These are phyloP conservation scores for Beauveria bassiana DNA, from an alignment of 2,329 filamentous ascomycete genomes.

Conservation along the genomic window DNA sequence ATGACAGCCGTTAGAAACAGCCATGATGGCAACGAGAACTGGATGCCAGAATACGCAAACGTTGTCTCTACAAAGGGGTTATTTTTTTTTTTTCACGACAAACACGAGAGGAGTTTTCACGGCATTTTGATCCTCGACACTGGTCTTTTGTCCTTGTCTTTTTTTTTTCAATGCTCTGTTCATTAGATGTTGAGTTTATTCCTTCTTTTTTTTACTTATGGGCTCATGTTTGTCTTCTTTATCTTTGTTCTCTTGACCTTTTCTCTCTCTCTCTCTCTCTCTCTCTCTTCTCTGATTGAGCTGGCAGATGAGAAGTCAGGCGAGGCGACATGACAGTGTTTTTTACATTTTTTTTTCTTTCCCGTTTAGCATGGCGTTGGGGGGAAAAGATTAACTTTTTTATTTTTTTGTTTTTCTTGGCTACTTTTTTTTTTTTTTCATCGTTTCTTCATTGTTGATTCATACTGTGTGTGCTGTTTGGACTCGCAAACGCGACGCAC, in stretches of 20 bases:
- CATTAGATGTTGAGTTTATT: no score
- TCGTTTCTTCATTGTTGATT: background rate
- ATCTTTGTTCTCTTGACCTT: background rate
- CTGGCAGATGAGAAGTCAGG: background rate
- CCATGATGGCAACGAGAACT: background rate
- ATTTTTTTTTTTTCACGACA: slow-evolving; percentile 19
- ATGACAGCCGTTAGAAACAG: background rate
- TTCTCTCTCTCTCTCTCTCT: background rate
- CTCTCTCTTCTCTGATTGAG: background rate
- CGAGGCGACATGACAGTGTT: background rate
- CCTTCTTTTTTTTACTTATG: slow-evolving; percentile 1
- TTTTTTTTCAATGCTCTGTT: background rate
- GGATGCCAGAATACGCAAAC: background rate
- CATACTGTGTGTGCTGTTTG: no score
- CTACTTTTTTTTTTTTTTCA: slow-evolving; percentile 5
- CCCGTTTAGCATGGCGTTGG: slow-evolving; percentile 26
- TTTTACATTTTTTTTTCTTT: slow-evolving; percentile 10
- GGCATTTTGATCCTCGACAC: background rate
- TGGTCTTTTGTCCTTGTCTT: background rate
- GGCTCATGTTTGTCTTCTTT: background rate
- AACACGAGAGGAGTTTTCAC: slow-evolving; percentile 16
- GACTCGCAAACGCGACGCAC: background rate
- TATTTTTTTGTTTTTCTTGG: background rate
- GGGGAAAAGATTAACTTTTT: slow-evolving; percentile 17
- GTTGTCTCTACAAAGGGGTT: slow-evolving; percentile 21